Conservation (phyloP, 2,329 filamentous ascomycete genomes). For the Fusarium miscanthi region DNA sequence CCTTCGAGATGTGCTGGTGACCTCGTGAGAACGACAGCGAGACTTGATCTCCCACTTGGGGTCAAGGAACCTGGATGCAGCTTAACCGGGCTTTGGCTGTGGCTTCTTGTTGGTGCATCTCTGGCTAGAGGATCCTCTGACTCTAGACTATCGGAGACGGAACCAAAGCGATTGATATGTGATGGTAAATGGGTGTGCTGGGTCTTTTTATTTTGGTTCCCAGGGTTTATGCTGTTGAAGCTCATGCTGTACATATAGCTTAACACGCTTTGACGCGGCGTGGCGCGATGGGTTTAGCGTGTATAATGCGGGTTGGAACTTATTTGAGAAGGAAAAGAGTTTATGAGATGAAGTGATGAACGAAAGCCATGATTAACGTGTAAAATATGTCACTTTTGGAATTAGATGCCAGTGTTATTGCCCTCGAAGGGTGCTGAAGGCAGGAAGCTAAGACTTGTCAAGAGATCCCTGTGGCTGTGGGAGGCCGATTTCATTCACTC, state of each 20-base stretch:
- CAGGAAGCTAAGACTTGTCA: background rate
- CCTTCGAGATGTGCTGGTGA: slow-evolving; percentile 16
- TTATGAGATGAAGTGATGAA: fast-evolving
- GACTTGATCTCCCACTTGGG: slow-evolving; percentile 3
- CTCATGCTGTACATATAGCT: slow-evolving; percentile 13
- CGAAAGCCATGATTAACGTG: background rate
- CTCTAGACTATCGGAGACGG: slow-evolving; percentile 21
- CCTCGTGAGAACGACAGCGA: slow-evolving; percentile 38
- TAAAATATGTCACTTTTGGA: background rate
- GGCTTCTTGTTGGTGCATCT: slow-evolving; percentile 10
- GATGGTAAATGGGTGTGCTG: background rate
- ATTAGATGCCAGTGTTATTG: background rate
- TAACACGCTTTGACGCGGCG: slow-evolving; percentile 2
- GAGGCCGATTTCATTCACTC: background rate
- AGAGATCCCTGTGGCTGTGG: background rate
- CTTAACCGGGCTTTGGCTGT: slow-evolving; percentile 21
- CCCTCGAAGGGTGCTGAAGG: background rate
- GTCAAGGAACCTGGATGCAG: background rate
- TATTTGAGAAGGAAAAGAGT: background rate
- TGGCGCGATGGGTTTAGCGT: background rate
- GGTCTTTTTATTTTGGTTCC: background rate
- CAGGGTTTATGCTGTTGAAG: slow-evolving; percentile 1
- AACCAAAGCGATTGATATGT: slow-evolving; percentile 1
- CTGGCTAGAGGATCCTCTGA: slow-evolving; percentile 38
- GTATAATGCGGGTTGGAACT: background rate